These are phyloP conservation scores for Podospora appendiculata DNA, from an alignment of 495 filamentous ascomycete species.

Conservation along the genomic window DNA sequence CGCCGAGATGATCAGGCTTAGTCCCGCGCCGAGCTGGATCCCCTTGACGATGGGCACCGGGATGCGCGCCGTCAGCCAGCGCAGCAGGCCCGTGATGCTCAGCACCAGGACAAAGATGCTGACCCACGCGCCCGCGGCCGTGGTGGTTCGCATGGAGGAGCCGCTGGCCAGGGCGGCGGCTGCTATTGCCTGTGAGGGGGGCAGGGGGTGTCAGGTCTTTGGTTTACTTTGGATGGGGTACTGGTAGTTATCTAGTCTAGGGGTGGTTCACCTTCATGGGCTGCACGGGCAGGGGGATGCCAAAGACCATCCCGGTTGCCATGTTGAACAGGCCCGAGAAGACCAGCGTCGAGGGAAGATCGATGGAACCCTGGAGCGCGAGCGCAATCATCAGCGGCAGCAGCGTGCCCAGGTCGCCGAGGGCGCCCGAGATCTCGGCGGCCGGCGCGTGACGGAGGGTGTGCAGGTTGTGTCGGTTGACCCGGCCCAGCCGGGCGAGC, in stretches of 20 bases:
- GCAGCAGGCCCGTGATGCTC: conserved; percentile 65
- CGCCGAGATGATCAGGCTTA: conserved; percentile 69
- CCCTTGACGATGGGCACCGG: conserved; percentile 86
- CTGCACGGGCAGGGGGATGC: conserved; percentile 79
- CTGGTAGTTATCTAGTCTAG: too few species aligned
- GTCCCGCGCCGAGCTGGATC: conserved; percentile 85
- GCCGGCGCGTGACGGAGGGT: conserved; percentile 47
- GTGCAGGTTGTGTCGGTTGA: conserved; percentile 37
- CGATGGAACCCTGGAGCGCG: conserved; percentile 63
- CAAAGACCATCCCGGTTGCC: conserved; percentile 70
- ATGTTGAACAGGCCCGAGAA: conserved; percentile 86
- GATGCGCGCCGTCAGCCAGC: conserved; percentile 59
- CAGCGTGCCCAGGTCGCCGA: conserved; percentile 88
- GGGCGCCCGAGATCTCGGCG: conserved; percentile 78
- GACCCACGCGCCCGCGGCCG: conserved; percentile 74
- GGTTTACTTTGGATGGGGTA: too few species aligned
- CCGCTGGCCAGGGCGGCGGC: conserved; percentile 66
- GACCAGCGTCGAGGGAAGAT: conserved; percentile 73
- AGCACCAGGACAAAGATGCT: conserved; percentile 63
- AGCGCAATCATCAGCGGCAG: conserved; percentile 84
- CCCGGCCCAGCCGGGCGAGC: conserved; percentile 15
- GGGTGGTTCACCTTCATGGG: conserved; percentile 60
- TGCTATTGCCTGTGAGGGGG: conserved; percentile 69
- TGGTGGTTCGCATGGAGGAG: conserved; percentile 58
- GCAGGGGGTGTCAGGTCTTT: too few species aligned